A percentile compares a stretch with the other conserved stretches of the same genome.
These are phyloP conservation scores for Stramenopiles sp. DNA, from an alignment of 352 stramenopile species.

Conservation along the genomic window DNA sequence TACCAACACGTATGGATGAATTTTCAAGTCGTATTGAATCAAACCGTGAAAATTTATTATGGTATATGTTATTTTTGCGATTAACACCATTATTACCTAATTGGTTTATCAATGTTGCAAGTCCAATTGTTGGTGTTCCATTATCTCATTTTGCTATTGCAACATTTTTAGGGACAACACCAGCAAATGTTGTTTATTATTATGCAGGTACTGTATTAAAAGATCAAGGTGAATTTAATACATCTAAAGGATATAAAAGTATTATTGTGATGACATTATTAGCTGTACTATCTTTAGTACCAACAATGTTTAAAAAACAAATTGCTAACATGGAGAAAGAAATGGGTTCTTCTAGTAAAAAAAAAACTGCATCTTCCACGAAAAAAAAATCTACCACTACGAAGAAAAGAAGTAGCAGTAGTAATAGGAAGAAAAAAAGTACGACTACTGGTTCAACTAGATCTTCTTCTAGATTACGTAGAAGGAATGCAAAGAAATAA, in stretches of 20 bases:
- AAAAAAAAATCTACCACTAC: not conserved
- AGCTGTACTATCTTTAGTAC: not conserved
- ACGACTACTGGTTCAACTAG: not conserved
- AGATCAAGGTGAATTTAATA: not conserved
- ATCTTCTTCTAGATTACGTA: too few relatives aligned
- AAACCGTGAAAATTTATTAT: slow-evolving; percentile 55
- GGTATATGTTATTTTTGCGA: slow-evolving; percentile 62
- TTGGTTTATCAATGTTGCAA: slow-evolving; percentile 67
- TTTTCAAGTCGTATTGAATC: slow-evolving; percentile 52
- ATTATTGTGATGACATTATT: not conserved
- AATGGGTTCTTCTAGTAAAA: not conserved
- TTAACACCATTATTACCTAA: slow-evolving; percentile 60
- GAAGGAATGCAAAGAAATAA: too few relatives aligned
- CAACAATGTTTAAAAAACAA: slow-evolving; percentile 5
- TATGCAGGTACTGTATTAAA: not conserved
- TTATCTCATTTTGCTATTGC: slow-evolving; percentile 58
- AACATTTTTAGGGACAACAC: slow-evolving; percentile 36
- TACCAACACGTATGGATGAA: slow-evolving; percentile 39
- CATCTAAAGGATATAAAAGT: slow-evolving; percentile 2
- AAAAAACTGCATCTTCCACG: not conserved
- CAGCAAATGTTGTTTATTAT: slow-evolving; percentile 8
- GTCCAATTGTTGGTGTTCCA: slow-evolving; percentile 46
- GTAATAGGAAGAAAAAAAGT: too few relatives aligned
- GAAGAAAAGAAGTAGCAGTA: not conserved
- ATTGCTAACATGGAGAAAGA: slow-evolving; percentile 1